These are phyloP conservation scores for Cryptococcus neoformans DNA, from an alignment of 1,284 basidiomycete species.

Conservation along the genomic window DNA sequence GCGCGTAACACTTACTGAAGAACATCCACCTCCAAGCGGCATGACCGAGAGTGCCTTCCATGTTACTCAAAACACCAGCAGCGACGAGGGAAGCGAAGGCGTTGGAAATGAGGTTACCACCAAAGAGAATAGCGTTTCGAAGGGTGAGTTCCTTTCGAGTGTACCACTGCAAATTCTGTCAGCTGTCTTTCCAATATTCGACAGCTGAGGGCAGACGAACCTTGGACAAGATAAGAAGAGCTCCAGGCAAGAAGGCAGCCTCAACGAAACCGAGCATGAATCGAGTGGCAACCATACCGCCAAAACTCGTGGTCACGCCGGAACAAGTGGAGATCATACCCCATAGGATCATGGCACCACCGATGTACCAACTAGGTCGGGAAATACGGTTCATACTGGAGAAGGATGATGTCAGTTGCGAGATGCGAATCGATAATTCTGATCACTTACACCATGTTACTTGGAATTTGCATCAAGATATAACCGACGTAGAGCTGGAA, in stretches of 20 bases:
- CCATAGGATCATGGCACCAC: constrained; percentile 33
- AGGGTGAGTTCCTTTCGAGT: constrained; percentile 48
- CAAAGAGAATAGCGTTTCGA: constrained; percentile 66
- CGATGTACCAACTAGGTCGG: constrained; percentile 31
- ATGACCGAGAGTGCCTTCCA: constrained; percentile 66
- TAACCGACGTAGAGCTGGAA: constrained; percentile 14
- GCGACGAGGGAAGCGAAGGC: constrained; percentile 77
- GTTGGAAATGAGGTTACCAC: constrained; percentile 66
- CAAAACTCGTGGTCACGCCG: constrained; percentile 26
- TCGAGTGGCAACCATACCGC: constrained; percentile 30
- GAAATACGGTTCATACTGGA: constrained; percentile 29
- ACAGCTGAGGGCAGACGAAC: not conserved
- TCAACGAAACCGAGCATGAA: constrained; percentile 30
- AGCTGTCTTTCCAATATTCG: not conserved
- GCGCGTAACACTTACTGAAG: constrained; percentile 58
- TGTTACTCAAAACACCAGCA: constrained; percentile 63
- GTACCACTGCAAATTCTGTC: constrained; percentile 24
- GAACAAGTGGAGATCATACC: constrained; percentile 32
- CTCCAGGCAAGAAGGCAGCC: constrained; percentile 39
- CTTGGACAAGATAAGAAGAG: constrained; percentile 56
- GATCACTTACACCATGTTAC: constrained; percentile 24
- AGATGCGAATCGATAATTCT: not conserved
- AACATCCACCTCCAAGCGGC: constrained; percentile 76
- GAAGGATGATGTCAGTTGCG: not conserved
- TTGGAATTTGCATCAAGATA: constrained; percentile 29